Evolutionary conservation across 2,329 filamentous ascomycete genomes (phyloP).

Genomic region (Eutypa lata): DNA sequence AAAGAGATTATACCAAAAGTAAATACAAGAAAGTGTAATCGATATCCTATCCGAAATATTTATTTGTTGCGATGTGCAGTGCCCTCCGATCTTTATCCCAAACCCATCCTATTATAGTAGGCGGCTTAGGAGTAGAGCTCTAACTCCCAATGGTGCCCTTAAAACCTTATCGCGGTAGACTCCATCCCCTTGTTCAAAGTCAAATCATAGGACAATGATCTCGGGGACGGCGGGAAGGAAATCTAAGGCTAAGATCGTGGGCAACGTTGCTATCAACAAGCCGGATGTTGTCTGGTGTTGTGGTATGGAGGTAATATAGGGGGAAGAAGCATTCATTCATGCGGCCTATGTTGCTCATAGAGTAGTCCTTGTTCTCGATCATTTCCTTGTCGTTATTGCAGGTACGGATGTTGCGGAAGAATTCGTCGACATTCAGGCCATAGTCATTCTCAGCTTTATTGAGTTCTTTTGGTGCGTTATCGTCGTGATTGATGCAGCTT

Average conservation of each 20-base stretch:
- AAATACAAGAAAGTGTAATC: too few species aligned
- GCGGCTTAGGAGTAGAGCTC: too few species aligned
- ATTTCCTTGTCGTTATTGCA: slow-evolving; percentile 3
- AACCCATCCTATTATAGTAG: too few species aligned
- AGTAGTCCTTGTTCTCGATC: not conserved
- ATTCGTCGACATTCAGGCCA: not conserved
- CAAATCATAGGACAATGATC: too few species aligned
- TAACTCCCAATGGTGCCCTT: too few species aligned
- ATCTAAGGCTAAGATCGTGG: not conserved
- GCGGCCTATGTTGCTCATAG: not conserved
- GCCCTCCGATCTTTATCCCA: too few species aligned
- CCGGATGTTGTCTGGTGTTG: not conserved
- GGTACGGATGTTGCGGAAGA: slow-evolving; percentile 6
- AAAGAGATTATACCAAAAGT: too few species aligned
- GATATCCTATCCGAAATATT: too few species aligned
- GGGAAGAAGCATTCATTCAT: slow-evolving; percentile 3
- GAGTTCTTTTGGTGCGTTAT: slow-evolving; percentile 2
- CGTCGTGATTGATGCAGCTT: not conserved
- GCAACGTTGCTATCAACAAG: not conserved
- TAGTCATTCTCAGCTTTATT: not conserved
- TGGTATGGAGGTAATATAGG: not conserved
- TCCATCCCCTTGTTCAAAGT: too few species aligned
- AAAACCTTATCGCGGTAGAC: too few species aligned
- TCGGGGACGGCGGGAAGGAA: too few species aligned
- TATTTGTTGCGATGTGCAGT: too few species aligned